Conservation (phyloP, 2,329 filamentous ascomycete species). For the Hypoxylon sp. region DNA sequence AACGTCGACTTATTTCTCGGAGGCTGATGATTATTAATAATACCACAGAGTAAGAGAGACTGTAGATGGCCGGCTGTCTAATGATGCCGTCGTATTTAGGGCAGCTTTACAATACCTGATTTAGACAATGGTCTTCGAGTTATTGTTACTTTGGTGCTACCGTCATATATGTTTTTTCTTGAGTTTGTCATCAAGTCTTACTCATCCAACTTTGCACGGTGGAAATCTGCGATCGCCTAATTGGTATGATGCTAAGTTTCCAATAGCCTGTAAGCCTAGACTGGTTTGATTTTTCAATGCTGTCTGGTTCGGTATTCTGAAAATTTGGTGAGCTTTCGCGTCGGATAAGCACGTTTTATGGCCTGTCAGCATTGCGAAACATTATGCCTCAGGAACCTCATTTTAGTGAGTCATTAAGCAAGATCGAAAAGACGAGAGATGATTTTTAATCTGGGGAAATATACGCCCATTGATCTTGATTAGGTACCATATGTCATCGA, state of each 20-base stretch:
- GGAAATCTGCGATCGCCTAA: neutral
- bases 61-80: neutral
- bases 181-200: constrained; percentile 1
- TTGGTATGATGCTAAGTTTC: neutral
- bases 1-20: neutral
- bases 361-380: neutral
- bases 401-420: neutral
- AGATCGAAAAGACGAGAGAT: neutral
- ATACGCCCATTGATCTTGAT: neutral
- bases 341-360: neutral
- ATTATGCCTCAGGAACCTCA: neutral
- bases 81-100: neutral
- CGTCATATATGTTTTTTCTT: neutral
- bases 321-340: neutral
- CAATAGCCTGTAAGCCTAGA: neutral
- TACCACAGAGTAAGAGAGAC: neutral
- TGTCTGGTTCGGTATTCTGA: neutral
- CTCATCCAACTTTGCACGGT: neutral
- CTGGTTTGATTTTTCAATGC: neutral
- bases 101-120: neutral
- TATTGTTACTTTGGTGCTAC: neutral
- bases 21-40: neutral
- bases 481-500: neutral
- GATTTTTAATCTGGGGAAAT: constrained; percentile 13
- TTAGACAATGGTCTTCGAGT: neutral